Base-by-base conservation (phyloP, 805 yeast species). In the Wickerhamiella sorbophila region DNA sequence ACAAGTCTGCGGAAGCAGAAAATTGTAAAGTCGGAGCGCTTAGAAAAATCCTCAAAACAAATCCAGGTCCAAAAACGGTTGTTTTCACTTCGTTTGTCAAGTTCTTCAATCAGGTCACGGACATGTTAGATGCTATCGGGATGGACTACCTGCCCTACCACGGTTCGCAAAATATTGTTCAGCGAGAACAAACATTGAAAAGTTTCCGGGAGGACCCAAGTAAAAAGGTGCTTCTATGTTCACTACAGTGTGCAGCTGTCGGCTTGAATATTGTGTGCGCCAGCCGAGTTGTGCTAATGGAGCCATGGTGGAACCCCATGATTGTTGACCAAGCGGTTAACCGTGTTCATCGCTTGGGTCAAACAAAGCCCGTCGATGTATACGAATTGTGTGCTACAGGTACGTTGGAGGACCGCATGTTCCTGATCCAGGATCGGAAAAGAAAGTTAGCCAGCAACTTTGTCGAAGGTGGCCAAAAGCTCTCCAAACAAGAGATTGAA, bases 241-340 rank as follows among this genome's bases (percentile, higher is more conserved):
- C 72, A 1, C 48, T 68, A 15, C 60, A 60, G 40, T 59, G 70
- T 24, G 71, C 70, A 2, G 64, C 73, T 1, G 57, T 67, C 5
- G 73, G 73, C 5, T 55, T 68, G 37, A 68, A 68, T 44, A 51
- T 68, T 37, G 63, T 66, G 1, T 44, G 54, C 22, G 73, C 73
- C 4, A 62, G 64, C 18, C 61, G 61, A 32, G 71, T 69, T 12
- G 50, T 68, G 1, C 43, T 69, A 35, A 40, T 59, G 6, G 72
- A 69, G 43, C 70, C 71, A 5, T 69, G 72, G 71, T 69, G 72
- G 72, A 69, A 70, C 50, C 74, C 72, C 16, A 67, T 67, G 59
- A 56, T 70, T n/a, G 60, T 55, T 2, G 71, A 65, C 44, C 75
- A 70, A 46, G 75, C 75, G 1, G 62, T 71, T 41, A 74, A 68